Evolutionary conservation across 768 basidiomycete species (phyloP).

Genomic region (Podaxis carcinomalis): DNA sequence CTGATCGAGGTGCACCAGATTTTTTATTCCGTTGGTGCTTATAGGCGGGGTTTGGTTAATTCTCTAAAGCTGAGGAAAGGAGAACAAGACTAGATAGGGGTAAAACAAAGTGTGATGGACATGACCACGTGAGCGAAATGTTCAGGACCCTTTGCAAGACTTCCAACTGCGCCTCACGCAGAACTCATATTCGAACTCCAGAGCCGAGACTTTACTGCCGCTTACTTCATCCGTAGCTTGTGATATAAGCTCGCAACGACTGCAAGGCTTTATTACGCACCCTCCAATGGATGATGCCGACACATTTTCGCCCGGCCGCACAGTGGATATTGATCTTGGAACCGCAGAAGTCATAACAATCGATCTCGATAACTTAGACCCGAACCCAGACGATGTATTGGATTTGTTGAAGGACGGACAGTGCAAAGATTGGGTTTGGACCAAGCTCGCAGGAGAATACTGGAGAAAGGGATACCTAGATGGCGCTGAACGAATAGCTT

Average conservation of each 20-base stretch:
- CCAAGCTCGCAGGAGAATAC: constrained; percentile 82
- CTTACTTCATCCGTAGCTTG: background rate
- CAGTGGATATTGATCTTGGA: constrained; percentile 75
- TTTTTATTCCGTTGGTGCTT: too few relatives aligned
- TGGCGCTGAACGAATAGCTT: constrained; percentile 73
- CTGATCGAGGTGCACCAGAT: background rate
- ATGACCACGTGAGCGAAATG: background rate
- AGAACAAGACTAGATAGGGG: background rate
- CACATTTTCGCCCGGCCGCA: constrained; percentile 33
- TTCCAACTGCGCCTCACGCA: background rate
- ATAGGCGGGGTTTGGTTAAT: too few relatives aligned
- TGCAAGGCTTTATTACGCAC: background rate
- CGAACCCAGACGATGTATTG: constrained; percentile 69
- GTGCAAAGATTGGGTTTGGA: constrained; percentile 74
- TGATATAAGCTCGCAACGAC: background rate
- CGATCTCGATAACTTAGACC: constrained; percentile 83
- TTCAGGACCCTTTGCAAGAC: background rate
- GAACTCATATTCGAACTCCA: background rate
- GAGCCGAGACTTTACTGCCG: background rate
- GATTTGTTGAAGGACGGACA: constrained; percentile 70
- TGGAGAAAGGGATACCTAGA: constrained; percentile 75
- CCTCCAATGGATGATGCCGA: constrained; percentile 29
- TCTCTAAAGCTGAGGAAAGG: background rate
- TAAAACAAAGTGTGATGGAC: background rate
- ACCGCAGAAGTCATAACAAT: constrained; percentile 86